Evolutionary conservation across 2,329 filamentous ascomycete species (phyloP).

Genomic region (Clonostachys byssicola): DNA sequence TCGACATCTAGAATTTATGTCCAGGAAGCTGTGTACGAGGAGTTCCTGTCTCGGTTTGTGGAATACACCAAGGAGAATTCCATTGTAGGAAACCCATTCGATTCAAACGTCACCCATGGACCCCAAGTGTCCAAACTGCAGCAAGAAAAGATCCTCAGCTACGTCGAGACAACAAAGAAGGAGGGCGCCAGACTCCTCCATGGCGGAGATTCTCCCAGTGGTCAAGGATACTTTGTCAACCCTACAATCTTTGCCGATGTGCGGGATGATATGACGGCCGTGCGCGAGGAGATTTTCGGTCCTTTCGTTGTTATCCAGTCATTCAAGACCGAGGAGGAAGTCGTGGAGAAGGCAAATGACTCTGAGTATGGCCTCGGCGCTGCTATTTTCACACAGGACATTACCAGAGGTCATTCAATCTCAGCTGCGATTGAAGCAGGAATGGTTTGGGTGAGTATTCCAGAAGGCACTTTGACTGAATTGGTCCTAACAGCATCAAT

Average conservation of each 20-base stretch:
- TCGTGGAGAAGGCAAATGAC: constrained; percentile 22
- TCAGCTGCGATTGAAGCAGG: constrained; percentile 47
- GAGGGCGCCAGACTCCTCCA: constrained; percentile 58
- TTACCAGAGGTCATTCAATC: constrained; percentile 44
- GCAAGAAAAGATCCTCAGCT: constrained; percentile 58
- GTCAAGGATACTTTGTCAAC: background rate
- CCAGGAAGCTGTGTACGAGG: constrained; percentile 12
- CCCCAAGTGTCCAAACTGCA: constrained; percentile 52
- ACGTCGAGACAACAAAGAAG: constrained; percentile 40
- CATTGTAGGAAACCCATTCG: constrained; percentile 12
- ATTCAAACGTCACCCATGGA: constrained; percentile 19
- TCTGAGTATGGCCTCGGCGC: constrained; percentile 14
- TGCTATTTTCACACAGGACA: constrained; percentile 31
- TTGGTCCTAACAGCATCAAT: background rate
- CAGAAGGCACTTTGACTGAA: background rate
- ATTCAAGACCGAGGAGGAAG: constrained; percentile 49
- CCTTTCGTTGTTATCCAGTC: constrained; percentile 46
- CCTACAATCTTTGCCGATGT: background rate
- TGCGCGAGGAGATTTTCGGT: background rate
- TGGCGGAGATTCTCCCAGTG: constrained; percentile 55
- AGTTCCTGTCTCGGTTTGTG: constrained; percentile 4
- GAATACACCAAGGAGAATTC: constrained; percentile 23
- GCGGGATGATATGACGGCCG: background rate
- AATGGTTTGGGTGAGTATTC: constrained; percentile 18
- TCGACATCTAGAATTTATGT: constrained; percentile 56